Evolutionary conservation across 441 rosid species (phyloP), one percentile per base, ranked within the genome.

Genomic region (Adansonia gregorii): DNA sequence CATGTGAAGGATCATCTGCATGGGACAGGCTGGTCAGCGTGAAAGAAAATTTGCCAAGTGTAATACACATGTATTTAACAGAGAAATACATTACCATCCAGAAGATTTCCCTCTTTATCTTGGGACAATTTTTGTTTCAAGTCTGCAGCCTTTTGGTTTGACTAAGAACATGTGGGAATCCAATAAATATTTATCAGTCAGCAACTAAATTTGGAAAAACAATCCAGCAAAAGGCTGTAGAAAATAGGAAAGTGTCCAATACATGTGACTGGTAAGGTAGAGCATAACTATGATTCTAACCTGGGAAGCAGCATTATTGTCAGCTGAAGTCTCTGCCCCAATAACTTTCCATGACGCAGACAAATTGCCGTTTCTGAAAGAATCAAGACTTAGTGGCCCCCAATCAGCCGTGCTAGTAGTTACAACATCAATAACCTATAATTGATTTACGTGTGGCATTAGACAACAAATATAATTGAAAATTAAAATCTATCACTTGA

Each of bases 381-480:
- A 85, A 89, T 90, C 97, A 79, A 96, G 91, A 85, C 93, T 94
- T 79, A 85, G 82, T 82, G 96, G 97, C 59, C 95, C 94, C 90
- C 90, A 74, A 86, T 94, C 96, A 76, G 88, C 89, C n/a, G 94
- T 96, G 87, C 92, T 87, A 49, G 92, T 79, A 35, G 84, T 55
- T 67, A 96, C 84, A 75, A 88, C 90, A 79, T 94, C 93, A 70
- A 93, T 83, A 82, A 94, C 90, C 99, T 96, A 82, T n/a, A 22
- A 12, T 66, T 39, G 65, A 56, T 66, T 79, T 49, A 64, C 67
- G 45, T 39, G 77, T 20, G 19, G 71, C 73, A 68, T 24, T 58
- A 75, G 39, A 27, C 1, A 2, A 22, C 7, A 8, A 5, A 51
- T 27, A 75, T 6, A 72, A 55, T 35, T 2, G n/a, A 54, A 4